Percentiles rank a stretch among this genome's conserved stretches.
Evolutionary conservation across 371 early-diverging fungal species (phyloP).

Genomic region (Rhizomucor miehei): DNA sequence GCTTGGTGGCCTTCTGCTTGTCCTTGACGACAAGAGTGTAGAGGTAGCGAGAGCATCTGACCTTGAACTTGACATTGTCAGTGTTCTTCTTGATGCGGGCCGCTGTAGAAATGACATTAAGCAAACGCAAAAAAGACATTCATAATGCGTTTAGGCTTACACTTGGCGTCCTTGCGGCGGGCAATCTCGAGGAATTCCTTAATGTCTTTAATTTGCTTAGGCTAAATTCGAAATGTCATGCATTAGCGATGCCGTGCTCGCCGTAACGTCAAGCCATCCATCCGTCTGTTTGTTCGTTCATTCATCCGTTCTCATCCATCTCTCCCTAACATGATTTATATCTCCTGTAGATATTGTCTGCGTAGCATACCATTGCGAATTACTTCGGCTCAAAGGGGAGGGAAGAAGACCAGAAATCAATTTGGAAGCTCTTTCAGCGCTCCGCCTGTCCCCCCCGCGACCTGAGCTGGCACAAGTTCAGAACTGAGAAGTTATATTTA

Average conservation of each 20-base stretch:
- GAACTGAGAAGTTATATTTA: too few relatives aligned
- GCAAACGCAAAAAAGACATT: not conserved
- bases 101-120: slow-evolving; percentile 39
- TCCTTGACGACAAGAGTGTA: slow-evolving; percentile 97
- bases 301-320: too few relatives aligned
- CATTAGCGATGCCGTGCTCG: slow-evolving; percentile 1
- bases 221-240: slow-evolving; percentile 47
- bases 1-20: slow-evolving; percentile 94
- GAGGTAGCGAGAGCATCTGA: slow-evolving; percentile 96
- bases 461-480: too few relatives aligned
- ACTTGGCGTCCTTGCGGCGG: slow-evolving; percentile 94
- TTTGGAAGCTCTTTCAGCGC: too few relatives aligned
- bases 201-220: slow-evolving; percentile 97
- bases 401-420: too few relatives aligned
- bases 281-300: slow-evolving; percentile 10
- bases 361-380: too few relatives aligned
- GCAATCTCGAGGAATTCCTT: slow-evolving; percentile 97
- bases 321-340: too few relatives aligned
- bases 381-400: too few relatives aligned
- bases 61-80: slow-evolving; percentile 96
- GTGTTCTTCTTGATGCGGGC: slow-evolving; percentile 98
- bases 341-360: too few relatives aligned
- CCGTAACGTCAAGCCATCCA: slow-evolving; percentile 14
- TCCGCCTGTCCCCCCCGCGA: too few relatives aligned
- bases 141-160: slow-evolving; percentile 40